phyloP scores from a whole-genome alignment of 106 monocot species.

The Dioscorea zingiberensis region DNA sequence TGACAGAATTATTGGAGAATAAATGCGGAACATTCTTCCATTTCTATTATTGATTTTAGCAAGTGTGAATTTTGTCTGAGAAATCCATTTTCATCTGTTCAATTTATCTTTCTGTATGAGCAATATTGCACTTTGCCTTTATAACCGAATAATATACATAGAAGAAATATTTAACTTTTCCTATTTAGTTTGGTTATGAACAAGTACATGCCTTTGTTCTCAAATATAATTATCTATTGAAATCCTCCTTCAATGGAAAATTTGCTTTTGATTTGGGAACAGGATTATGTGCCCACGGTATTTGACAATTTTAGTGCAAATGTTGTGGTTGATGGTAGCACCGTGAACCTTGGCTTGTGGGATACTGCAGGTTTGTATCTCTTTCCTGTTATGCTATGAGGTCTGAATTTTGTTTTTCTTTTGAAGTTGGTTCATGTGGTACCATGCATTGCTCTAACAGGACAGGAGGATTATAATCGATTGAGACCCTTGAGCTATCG shows the following conservation, averaged over 20 bases:
- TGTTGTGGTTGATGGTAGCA: constrained; percentile 70
- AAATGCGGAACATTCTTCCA: too few relatives aligned
- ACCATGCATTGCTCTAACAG: constrained; percentile 19
- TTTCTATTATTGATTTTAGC: too few relatives aligned
- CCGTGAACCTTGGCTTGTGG: constrained; percentile 72
- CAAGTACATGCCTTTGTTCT: not conserved
- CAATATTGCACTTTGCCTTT: too few relatives aligned
- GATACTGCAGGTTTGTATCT: constrained; percentile 56
- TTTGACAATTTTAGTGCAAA: constrained; percentile 83
- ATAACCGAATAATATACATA: too few relatives aligned
- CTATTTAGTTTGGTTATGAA: too few relatives aligned
- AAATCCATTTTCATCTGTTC: too few relatives aligned
- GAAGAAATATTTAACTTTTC: too few relatives aligned
- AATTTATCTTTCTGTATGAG: too few relatives aligned
- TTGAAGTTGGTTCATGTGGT: not conserved
- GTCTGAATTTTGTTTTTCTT: not conserved
- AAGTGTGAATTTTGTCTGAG: too few relatives aligned
- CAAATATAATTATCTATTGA: not conserved
- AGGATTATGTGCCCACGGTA: constrained; percentile 80
- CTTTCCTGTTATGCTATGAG: not conserved
- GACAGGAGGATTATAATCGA: constrained; percentile 75
- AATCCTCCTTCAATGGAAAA: too few relatives aligned
- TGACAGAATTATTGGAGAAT: too few relatives aligned
- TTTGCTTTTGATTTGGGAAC: constrained; percentile 1
- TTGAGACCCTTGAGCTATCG: constrained; percentile 76